These are phyloP conservation scores for Apophysomyces ossiformis DNA, from an alignment of 371 early-diverging fungal species.

Conservation along the genomic window DNA sequence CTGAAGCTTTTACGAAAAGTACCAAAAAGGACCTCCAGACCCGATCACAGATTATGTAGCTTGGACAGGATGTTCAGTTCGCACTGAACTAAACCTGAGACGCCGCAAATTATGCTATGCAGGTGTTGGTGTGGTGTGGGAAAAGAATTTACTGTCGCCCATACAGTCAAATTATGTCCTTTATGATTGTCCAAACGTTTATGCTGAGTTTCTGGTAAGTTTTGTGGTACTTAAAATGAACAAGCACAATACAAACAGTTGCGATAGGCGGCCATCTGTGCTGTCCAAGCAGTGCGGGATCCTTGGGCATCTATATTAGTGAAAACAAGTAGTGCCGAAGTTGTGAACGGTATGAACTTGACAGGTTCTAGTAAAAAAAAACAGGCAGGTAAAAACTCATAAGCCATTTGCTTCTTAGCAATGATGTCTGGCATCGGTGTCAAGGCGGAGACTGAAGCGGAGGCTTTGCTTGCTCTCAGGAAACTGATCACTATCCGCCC, in stretches of 20 bases:
- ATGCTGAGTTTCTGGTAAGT: constrained; percentile 8
- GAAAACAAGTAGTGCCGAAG: constrained; percentile 4
- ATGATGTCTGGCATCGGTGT: constrained; percentile 10
- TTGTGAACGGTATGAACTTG: background rate
- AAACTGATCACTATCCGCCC: constrained; percentile 4
- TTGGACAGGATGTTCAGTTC: constrained; percentile 4
- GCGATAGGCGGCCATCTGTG: constrained; percentile 2
- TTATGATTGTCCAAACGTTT: constrained; percentile 2
- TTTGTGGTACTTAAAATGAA: background rate
- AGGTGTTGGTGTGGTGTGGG: constrained; percentile 8
- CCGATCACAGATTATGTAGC: constrained; percentile 6
- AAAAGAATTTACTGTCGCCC: background rate
- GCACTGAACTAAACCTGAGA: background rate
- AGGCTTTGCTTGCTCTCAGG: constrained; percentile 5
- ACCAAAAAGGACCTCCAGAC: constrained; percentile 5
- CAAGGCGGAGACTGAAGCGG: constrained; percentile 1
- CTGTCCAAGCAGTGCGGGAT: constrained; percentile 1
- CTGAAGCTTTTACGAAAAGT: background rate
- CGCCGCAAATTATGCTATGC: constrained; percentile 7
- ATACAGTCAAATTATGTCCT: constrained; percentile 2
- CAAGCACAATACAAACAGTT: background rate
- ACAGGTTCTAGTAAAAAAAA: background rate
- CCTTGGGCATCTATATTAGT: constrained; percentile 2
- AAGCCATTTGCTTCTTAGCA: constrained; percentile 1
- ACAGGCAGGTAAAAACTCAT: background rate